Evolutionary conservation across 768 basidiomycete species (phyloP).

Genomic region (Serendipita sp.): DNA sequence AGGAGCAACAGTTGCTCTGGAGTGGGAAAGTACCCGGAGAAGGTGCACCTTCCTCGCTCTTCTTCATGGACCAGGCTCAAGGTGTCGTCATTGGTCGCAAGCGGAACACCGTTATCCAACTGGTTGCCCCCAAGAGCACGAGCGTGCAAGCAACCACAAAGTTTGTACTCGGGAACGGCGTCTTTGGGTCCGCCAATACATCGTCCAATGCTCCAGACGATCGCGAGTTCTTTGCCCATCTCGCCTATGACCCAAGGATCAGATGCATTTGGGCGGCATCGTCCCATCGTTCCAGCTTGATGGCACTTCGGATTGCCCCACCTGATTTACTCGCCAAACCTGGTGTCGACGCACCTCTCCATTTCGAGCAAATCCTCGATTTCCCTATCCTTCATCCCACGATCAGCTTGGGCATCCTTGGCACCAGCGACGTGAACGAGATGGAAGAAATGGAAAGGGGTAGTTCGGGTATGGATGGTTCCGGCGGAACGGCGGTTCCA

Average conservation of each 20-base stretch:
- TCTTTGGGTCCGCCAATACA: constrained; percentile 1
- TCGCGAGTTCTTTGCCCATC: constrained; percentile 75
- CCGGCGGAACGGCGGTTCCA: background rate
- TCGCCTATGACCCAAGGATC: constrained; percentile 69
- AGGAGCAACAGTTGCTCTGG: constrained; percentile 28
- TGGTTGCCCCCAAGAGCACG: constrained; percentile 60
- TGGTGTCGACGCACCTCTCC: constrained; percentile 39
- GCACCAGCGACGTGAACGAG: constrained; percentile 15
- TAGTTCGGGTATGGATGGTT: background rate
- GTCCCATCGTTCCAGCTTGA: constrained; percentile 66
- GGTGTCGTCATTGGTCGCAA: constrained; percentile 74
- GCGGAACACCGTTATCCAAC: constrained; percentile 72
- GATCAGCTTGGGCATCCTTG: constrained; percentile 78
- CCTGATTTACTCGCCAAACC: constrained; percentile 36
- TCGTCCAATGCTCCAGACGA: constrained; percentile 35
- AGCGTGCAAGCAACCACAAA: constrained; percentile 61
- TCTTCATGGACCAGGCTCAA: constrained; percentile 50
- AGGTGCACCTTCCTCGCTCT: constrained; percentile 65
- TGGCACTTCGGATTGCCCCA: constrained; percentile 55
- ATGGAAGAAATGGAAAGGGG: background rate
- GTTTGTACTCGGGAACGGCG: constrained; percentile 43
- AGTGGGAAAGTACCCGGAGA: constrained; percentile 64
- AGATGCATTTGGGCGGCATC: constrained; percentile 82
- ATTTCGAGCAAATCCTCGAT: constrained; percentile 70
- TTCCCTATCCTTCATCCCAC: constrained; percentile 72